Percentiles rank a stretch among this genome's conserved stretches.
Evolutionary conservation across 1,284 basidiomycete species (phyloP).

Genomic region (Apiotrichum gamsii): DNA sequence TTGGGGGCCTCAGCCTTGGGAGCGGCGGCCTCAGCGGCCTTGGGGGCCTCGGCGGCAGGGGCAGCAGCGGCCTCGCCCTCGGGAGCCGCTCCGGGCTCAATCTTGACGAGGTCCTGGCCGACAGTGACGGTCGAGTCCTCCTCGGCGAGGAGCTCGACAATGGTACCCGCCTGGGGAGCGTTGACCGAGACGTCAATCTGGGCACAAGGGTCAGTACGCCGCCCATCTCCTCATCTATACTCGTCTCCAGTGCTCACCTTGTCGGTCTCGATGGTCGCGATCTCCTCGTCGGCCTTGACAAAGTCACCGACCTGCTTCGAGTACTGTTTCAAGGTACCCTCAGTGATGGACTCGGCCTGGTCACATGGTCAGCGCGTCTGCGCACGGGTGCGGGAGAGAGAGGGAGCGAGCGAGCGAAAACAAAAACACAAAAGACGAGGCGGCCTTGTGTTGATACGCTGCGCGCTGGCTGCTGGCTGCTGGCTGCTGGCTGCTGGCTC

Average conservation of each 20-base stretch:
- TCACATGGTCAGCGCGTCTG: neutral
- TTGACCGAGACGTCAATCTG: conserved; percentile 98
- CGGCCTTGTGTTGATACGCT: no score
- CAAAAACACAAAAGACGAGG: no score
- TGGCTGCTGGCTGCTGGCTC: no score
- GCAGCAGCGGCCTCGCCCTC: conserved; percentile 29
- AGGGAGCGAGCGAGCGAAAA: no score
- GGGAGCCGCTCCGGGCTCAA: conserved; percentile 70
- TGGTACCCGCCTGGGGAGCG: conserved; percentile 80
- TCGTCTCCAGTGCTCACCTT: conserved; percentile 58
- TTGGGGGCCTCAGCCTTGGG: conserved; percentile 49
- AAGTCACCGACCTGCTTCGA: conserved; percentile 87
- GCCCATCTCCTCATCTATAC: no score
- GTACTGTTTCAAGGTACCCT: conserved; percentile 95
- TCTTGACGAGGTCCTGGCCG: conserved; percentile 88
- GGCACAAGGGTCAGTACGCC: neutral
- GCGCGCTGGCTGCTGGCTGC: no score
- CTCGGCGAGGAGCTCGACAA: conserved; percentile 75
- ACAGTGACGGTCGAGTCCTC: conserved; percentile 94
- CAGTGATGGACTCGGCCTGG: conserved; percentile 88
- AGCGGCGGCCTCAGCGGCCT: conserved; percentile 46
- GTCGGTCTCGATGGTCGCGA: conserved; percentile 98
- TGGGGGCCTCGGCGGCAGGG: neutral
- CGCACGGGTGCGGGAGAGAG: neutral
- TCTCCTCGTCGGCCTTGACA: conserved; percentile 88